phyloP scores from a whole-genome alignment of 2,329 filamentous ascomycete species.

The Didymella keratinophila region DNA sequence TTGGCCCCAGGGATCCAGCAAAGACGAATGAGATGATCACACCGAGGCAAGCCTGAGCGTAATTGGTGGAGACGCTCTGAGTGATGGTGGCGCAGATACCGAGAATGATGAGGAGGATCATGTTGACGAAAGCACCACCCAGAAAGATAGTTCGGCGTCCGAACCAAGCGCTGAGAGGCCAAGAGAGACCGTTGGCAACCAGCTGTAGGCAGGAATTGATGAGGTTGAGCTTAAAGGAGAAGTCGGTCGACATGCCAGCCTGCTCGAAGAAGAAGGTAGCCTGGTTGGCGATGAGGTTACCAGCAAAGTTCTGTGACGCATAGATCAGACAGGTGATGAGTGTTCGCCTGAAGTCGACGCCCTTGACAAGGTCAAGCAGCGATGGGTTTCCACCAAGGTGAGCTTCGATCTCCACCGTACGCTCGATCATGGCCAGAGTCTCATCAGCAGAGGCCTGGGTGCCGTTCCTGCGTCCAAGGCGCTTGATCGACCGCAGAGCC shows the following conservation, averaged over 20 bases:
- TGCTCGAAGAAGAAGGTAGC: constrained; percentile 69
- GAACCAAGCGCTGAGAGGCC: constrained; percentile 69
- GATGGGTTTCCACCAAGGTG: constrained; percentile 56
- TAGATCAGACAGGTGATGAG: constrained; percentile 65
- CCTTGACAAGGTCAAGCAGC: constrained; percentile 62
- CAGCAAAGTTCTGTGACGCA: constrained; percentile 65
- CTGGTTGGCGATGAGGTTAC: constrained; percentile 69
- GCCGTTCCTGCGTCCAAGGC: constrained; percentile 57
- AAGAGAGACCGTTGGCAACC: constrained; percentile 69
- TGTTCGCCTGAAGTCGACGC: constrained; percentile 62
- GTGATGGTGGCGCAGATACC: constrained; percentile 65
- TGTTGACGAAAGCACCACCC: constrained; percentile 64
- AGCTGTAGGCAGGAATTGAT: constrained; percentile 69
- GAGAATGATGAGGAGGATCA: constrained; percentile 62
- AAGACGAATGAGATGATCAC: constrained; percentile 71
- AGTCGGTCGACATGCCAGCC: constrained; percentile 64
- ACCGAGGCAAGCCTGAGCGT: constrained; percentile 68
- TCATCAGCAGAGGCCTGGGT: constrained; percentile 50
- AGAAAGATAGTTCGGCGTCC: constrained; percentile 70
- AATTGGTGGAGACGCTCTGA: constrained; percentile 50
- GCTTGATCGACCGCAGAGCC: constrained; percentile 57
- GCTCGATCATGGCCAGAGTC: constrained; percentile 66
- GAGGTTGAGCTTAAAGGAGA: constrained; percentile 68
- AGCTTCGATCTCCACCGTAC: constrained; percentile 62
- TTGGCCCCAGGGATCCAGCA: constrained; percentile 68